These are phyloP conservation scores for Xylaria sp. DNA, from an alignment of 2,329 filamentous ascomycete genomes.

Conservation along the genomic window DNA sequence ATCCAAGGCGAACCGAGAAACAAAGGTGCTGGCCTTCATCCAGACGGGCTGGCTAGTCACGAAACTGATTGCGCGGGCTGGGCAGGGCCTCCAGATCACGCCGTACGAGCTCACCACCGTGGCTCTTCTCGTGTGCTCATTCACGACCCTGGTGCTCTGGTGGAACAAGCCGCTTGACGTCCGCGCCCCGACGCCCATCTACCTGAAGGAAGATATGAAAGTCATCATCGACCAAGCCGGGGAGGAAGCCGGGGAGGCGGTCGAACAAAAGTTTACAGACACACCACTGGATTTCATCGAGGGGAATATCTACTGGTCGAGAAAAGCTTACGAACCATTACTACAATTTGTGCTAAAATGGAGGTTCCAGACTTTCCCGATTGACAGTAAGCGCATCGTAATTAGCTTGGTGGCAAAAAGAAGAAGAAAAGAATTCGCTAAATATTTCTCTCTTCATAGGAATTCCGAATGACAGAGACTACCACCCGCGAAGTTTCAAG, in stretches of 20 bases:
- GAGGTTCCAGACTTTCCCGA: slow-evolving; percentile 3
- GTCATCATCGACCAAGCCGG: slow-evolving; percentile 11
- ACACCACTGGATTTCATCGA: slow-evolving; percentile 34
- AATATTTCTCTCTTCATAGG: background rate
- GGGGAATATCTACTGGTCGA: slow-evolving; percentile 26
- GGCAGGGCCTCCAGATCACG: slow-evolving; percentile 19
- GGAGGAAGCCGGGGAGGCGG: background rate
- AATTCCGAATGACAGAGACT: slow-evolving; percentile 29
- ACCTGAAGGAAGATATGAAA: slow-evolving; percentile 2
- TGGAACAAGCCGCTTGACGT: slow-evolving; percentile 30
- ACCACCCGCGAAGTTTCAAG: slow-evolving; percentile 20
- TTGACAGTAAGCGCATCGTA: background rate
- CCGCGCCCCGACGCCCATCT: slow-evolving; percentile 9
- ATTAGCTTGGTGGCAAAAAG: background rate
- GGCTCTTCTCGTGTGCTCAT: slow-evolving; percentile 17
- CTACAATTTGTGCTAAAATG: slow-evolving; percentile 17
- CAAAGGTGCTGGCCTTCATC: slow-evolving; percentile 20
- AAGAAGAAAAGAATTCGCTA: background rate
- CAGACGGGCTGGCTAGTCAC: slow-evolving; percentile 25
- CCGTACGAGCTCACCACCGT: slow-evolving; percentile 27
- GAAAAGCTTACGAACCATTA: slow-evolving; percentile 17
- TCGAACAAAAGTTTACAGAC: slow-evolving; percentile 6
- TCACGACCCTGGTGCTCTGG: slow-evolving; percentile 26
- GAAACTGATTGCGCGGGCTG: slow-evolving; percentile 20
- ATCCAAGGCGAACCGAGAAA: slow-evolving; percentile 21